Conservation (phyloP, 768 basidiomycete genomes). For the Mycena belliarum region DNA sequence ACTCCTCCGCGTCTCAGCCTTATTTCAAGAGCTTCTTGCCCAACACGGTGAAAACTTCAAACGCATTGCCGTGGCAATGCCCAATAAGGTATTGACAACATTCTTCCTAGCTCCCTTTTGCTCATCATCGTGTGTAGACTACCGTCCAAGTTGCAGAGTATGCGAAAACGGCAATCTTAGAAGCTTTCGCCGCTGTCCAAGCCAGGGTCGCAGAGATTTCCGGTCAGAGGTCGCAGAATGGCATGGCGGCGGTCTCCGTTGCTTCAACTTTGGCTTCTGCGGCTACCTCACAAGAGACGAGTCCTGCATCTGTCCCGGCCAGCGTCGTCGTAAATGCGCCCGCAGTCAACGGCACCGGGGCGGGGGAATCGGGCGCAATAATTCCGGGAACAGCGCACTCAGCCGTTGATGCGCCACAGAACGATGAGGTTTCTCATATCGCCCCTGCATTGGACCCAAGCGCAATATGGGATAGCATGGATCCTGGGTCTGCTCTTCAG, state of each 20-base stretch:
- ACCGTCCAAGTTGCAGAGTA: slow-evolving; percentile 56
- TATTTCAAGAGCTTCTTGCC: slow-evolving; percentile 58
- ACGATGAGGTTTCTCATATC: not conserved
- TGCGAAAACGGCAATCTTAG: slow-evolving; percentile 45
- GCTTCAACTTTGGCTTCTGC: slow-evolving; percentile 2
- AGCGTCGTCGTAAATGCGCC: not conserved
- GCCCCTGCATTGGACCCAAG: slow-evolving; percentile 3
- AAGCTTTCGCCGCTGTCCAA: slow-evolving; percentile 43
- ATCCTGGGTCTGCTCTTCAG: slow-evolving; percentile 11
- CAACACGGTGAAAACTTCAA: slow-evolving; percentile 68
- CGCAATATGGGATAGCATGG: slow-evolving; percentile 19
- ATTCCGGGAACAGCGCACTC: no score
- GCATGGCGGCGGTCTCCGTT: no score
- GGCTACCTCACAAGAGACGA: not conserved
- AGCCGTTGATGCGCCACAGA: not conserved
- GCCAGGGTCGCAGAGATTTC: slow-evolving; percentile 24
- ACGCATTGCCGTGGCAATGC: slow-evolving; percentile 68
- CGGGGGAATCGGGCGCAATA: no score
- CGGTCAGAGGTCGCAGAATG: no score
- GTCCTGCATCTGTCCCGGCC: not conserved
- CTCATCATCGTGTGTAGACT: slow-evolving; percentile 37
- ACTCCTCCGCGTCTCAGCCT: slow-evolving; percentile 14
- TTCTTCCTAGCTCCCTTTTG: not conserved
- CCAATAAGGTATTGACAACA: slow-evolving; percentile 50
- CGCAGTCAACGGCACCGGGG: no score